Evolutionary conservation across 1,284 basidiomycete genomes (phyloP).

Genomic region (Thelephora terrestris): DNA sequence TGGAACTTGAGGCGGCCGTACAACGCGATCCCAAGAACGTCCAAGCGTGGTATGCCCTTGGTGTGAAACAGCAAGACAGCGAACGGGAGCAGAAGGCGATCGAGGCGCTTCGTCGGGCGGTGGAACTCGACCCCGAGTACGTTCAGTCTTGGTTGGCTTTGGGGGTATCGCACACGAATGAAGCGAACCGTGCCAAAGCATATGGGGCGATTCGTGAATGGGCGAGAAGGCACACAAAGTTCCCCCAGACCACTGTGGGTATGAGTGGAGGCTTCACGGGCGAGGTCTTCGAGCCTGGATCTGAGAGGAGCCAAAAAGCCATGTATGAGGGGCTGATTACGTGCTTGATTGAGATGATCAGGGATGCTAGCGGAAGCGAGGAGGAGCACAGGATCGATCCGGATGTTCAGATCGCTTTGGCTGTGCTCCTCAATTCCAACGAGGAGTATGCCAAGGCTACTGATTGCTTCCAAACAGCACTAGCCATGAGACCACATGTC

Average conservation of each 20-base stretch:
- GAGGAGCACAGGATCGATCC: conserved; percentile 55
- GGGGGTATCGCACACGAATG: conserved; percentile 89
- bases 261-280: no score
- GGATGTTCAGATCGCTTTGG: conserved; percentile 92
- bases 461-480: conserved; percentile 89
- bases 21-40: conserved; percentile 70
- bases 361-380: conserved; percentile 32
- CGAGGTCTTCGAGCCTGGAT: no score
- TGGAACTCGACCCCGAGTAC: conserved; percentile 72
- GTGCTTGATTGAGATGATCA: conserved; percentile 61
- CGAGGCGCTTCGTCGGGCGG: conserved; percentile 72
- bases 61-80: conserved; percentile 97
- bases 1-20: conserved; percentile 87
- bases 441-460: conserved; percentile 90
- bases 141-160: conserved; percentile 86
- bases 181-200: conserved; percentile 65
- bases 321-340: conserved; percentile 42
- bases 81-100: conserved; percentile 92
- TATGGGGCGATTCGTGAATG: conserved; percentile 79
- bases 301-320: conserved; percentile 22
- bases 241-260: conserved; percentile 15
- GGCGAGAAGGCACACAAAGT: conserved; percentile 45
- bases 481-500: conserved; percentile 82
- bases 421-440: conserved; percentile 85
- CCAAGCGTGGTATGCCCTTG: conserved; percentile 82